Percentiles rank a stretch among this genome's conserved stretches.
phyloP scores from a whole-genome alignment of 2,329 filamentous ascomycete species.

The Monilinia vaccinii-corymbosi region DNA sequence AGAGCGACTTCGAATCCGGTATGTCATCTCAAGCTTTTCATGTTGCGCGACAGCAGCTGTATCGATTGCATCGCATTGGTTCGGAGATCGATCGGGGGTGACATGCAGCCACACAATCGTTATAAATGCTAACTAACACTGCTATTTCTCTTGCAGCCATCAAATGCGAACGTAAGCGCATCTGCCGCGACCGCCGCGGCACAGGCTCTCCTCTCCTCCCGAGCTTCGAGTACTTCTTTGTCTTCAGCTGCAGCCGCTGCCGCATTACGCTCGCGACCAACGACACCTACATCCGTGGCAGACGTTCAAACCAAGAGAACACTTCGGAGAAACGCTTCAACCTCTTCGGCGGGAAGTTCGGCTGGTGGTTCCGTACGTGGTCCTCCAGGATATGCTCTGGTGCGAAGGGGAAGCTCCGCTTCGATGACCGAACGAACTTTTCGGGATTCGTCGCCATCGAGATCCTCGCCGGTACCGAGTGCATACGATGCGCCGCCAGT shows the following conservation, averaged over 20 bases:
- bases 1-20: conserved; percentile 36
- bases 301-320: conserved; percentile 85
- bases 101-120: conserved; percentile 8
- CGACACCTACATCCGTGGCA: conserved; percentile 69
- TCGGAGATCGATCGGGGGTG: background rate
- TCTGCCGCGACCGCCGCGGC: conserved; percentile 72
- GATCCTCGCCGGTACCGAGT: conserved; percentile 33
- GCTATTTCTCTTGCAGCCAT: conserved; percentile 42
- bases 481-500: conserved; percentile 58
- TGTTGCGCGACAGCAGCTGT: background rate
- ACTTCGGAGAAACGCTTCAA: conserved; percentile 60
- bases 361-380: conserved; percentile 33
- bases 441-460: conserved; percentile 61
- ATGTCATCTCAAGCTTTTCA: conserved; percentile 16
- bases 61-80: conserved; percentile 6
- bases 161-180: conserved; percentile 55
- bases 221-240: conserved; percentile 54
- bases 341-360: conserved; percentile 54
- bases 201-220: conserved; percentile 67
- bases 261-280: conserved; percentile 69
- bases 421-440: conserved; percentile 91
- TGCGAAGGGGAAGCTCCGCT: conserved; percentile 58
- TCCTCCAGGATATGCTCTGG: conserved; percentile 38
- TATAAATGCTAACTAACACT: conserved; percentile 23
- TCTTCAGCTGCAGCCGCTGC: conserved; percentile 82